Base-by-base conservation (phyloP, 2,329 filamentous ascomycete species). In the Chaetomiaceae sp. region DNA sequence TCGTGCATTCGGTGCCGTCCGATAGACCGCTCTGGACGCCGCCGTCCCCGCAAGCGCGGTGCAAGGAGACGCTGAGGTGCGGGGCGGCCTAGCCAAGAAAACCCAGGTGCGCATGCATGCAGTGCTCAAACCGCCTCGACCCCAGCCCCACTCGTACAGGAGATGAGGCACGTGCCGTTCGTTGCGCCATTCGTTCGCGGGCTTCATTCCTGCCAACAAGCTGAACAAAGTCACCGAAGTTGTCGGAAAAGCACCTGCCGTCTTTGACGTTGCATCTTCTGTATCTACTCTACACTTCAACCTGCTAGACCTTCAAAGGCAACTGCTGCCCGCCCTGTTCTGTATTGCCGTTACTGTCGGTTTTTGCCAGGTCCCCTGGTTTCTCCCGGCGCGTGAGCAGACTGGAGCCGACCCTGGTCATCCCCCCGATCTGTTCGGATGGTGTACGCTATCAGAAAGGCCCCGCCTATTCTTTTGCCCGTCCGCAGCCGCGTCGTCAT, bases 401-500 rank as follows among this genome's bases (percentile, higher is more conserved):
- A n/a, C 21, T 34, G 30, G 42, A 34, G 11, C 11, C 20, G 18
- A 45, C 30, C 42, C 43, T 20, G 43, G 43, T 45, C 29, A 34
- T 8, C 45, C 30, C 10, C 27, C 40, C 40, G 16, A 34, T 13
- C 23, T 38, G 45, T 48, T 48, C 33, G 16, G 45, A 38, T 29
- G 30, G 18, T 20, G 4, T 27, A 16, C 11, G 21, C 9, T 18
- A 21, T 45, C 33, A 25, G 9, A 43, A 32, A 13, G n/a, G 44
- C 51, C 51, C 51, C 36, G 43, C 37, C n/a, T n/a, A 53, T 29
- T 37, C 44, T 48, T 46, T 36, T 42, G 50, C 37, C 21, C 44
- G 18, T 48, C 41, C 27, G 27, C 46, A 51, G 48, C 55, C 49
- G 55, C 53, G 51, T 57, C 57, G 57, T 59, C 57, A 57, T 60